Base-by-base conservation (phyloP, 129 eudicot genomes). In the Dittrichia graveolens region DNA sequence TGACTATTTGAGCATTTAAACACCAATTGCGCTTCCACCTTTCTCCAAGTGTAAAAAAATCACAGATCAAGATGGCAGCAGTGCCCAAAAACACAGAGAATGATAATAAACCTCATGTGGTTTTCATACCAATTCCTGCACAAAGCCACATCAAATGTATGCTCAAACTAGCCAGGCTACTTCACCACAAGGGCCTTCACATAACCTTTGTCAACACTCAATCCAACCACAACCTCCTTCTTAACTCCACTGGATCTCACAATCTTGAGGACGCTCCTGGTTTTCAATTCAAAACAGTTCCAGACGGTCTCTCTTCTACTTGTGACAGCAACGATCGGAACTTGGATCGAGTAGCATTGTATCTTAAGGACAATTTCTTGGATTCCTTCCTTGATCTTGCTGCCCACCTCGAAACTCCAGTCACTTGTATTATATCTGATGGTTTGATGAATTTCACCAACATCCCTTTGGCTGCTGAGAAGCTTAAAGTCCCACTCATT, bases 391-490 rank as follows among this genome's bases (percentile, higher is more conserved):
- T 64, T 37, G 43, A 79, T 7, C 49, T 85, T 4, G 49, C 75
- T 0, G 8, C 34, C 6, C 42, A 61, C 16, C 53, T 81, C 31
- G 9, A 39, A 16, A 79, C 81, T 5, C 78, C 69, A 2, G 77
- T 75, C 3, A 77, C 55, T 9, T 81, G 81, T 66, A 61, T 84
- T 5, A 12, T 84, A 14, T 64, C 75, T 9, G 87, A 83, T 60
- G 81, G 47, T 0, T 16, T 75, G 31, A 79, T 83, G 87, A 55
- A 64, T 14, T 83, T 83, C 35, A 37, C 77, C 3, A 7, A 66
- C 12, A 65, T 43, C 3, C 24, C 34, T 50, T 11, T 9, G 2
- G 79, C 79, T 3, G 72, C 62, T 2, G 73, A 66, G 50, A 53
- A 67, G 50, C 66, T 66, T 16, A 52, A 43, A 3, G 43, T 76